phyloP scores from a whole-genome alignment of 2,329 filamentous ascomycete genomes.

The Alternaria arbusti region DNA sequence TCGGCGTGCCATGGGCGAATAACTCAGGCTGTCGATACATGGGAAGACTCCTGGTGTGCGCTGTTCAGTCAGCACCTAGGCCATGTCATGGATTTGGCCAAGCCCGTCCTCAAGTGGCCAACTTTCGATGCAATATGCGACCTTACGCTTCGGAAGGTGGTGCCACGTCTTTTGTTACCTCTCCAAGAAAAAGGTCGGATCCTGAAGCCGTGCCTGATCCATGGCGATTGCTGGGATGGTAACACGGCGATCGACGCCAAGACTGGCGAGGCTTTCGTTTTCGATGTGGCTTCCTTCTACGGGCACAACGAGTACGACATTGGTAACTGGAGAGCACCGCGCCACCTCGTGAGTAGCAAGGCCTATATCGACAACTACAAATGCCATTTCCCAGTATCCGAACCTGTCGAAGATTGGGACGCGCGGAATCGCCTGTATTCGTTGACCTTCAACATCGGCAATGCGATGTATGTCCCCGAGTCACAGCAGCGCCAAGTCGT shows the following conservation, averaged over 20 bases:
- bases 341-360: accelerated
- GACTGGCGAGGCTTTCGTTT: not conserved
- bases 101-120: not conserved
- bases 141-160: not conserved
- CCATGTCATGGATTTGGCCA: not conserved
- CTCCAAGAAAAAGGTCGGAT: not conserved
- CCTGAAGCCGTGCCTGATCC: not conserved
- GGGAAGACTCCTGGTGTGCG: not conserved
- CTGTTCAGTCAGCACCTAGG: not conserved
- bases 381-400: accelerated
- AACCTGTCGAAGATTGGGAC: not conserved
- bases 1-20: not conserved
- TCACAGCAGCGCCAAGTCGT: not conserved
- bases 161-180: not conserved
- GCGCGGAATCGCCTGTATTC: not conserved
- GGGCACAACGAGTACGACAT: not conserved
- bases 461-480: not conserved
- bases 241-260: not conserved
- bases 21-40: not conserved
- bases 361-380: not conserved
- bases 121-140: not conserved
- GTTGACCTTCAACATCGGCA: not conserved
- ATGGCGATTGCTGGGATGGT: not conserved
- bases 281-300: not conserved
- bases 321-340: not conserved